These are phyloP conservation scores for Gaertneriomyces sp. DNA, from an alignment of 192 early-diverging fungal genomes.

Conservation along the genomic window DNA sequence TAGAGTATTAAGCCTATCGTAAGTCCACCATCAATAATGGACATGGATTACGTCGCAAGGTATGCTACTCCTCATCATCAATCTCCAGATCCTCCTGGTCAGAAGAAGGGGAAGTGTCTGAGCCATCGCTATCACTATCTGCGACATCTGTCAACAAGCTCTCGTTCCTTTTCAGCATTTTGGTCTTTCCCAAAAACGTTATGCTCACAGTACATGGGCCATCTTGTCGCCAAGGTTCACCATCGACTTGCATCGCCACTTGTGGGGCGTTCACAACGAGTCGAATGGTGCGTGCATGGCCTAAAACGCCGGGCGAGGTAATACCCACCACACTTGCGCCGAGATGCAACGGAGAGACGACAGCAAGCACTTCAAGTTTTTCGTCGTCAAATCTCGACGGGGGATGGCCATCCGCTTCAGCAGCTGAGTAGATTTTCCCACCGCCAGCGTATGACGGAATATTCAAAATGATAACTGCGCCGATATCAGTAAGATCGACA, in stretches of 20 bases:
- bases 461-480: conserved; percentile 30
- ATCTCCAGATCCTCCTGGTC: too few relatives aligned
- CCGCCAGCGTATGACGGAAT: conserved; percentile 40
- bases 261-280: conserved; percentile 17
- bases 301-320: conserved; percentile 22
- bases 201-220: conserved; percentile 29
- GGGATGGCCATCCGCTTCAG: conserved; percentile 28
- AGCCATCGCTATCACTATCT: too few relatives aligned
- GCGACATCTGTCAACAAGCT: background rate
- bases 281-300: conserved; percentile 15
- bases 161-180: conserved; percentile 25
- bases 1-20: too few relatives aligned
- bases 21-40: too few relatives aligned
- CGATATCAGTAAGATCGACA: conserved; percentile 23
- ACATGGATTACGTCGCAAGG: too few relatives aligned
- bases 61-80: too few relatives aligned
- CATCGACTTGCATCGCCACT: conserved; percentile 38
- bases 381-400: conserved; percentile 21
- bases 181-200: conserved; percentile 9
- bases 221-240: conserved; percentile 35
- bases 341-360: conserved; percentile 25
- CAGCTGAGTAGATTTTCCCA: conserved; percentile 26
- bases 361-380: conserved; percentile 31
- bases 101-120: too few relatives aligned
- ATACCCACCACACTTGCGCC: conserved; percentile 33